Evolutionary conservation across 2,329 filamentous ascomycete genomes (phyloP).

Genomic region (Orbilia javanica): DNA sequence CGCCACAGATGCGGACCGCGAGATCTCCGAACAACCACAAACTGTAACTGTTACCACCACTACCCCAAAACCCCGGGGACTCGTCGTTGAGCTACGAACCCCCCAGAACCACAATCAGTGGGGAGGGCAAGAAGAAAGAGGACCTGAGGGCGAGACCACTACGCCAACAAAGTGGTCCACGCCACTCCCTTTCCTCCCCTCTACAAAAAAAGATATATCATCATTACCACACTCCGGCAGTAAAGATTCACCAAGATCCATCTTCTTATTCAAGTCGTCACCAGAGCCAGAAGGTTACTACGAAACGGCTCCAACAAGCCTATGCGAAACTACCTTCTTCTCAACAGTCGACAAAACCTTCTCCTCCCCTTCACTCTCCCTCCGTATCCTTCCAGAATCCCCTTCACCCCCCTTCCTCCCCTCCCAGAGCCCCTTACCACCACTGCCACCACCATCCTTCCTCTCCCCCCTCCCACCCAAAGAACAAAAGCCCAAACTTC

Average conservation of each 20-base stretch:
- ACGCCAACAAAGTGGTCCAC: constrained; percentile 1
- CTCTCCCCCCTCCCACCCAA: background rate
- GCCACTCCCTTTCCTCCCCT: background rate
- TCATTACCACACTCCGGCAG: background rate
- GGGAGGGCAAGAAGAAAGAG: background rate
- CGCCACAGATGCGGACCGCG: background rate
- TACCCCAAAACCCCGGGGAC: constrained; percentile 5
- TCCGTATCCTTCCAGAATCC: background rate
- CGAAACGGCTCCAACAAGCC: constrained; percentile 23
- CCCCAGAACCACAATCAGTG: background rate
- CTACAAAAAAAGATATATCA: background rate
- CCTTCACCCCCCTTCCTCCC: background rate
- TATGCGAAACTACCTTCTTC: constrained; percentile 13
- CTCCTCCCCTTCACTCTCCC: background rate
- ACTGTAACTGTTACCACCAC: background rate
- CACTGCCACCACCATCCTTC: background rate
- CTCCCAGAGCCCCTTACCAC: background rate
- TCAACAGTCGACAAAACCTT: background rate
- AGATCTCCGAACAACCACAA: background rate
- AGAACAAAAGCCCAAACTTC: background rate
- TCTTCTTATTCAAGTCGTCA: background rate
- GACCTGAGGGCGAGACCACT: background rate
- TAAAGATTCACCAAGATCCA: background rate
- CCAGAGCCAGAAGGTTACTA: constrained; percentile 2
- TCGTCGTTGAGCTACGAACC: constrained; percentile 6